A percentile compares a stretch with the other conserved stretches of the same genome.
Evolutionary conservation across 495 filamentous ascomycete species (phyloP).

Genomic region (Hypoxylon perforatum): DNA sequence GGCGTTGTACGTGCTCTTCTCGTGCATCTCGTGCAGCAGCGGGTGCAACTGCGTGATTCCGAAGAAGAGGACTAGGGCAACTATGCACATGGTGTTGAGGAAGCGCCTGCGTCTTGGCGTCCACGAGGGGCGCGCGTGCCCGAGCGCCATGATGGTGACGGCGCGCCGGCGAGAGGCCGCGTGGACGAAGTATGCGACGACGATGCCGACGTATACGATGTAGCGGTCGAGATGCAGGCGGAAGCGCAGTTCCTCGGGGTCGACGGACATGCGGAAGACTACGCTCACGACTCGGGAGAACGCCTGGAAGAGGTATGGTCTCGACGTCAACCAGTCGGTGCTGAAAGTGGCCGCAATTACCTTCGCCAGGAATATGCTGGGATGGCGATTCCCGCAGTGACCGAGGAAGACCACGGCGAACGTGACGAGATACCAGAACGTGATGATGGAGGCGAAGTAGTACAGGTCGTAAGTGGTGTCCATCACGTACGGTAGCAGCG

Average conservation of each 20-base stretch:
- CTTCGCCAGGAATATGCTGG: slow-evolving; percentile 59
- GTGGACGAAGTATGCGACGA: slow-evolving; percentile 37
- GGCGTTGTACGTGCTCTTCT: slow-evolving; percentile 62
- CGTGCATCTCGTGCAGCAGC: slow-evolving; percentile 47
- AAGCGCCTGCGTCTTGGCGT: not conserved
- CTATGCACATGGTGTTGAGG: slow-evolving; percentile 31
- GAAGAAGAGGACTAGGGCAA: slow-evolving; percentile 47
- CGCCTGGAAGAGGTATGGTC: slow-evolving; percentile 58
- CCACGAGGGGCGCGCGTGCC: too few relatives aligned
- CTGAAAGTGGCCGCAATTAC: slow-evolving; percentile 58
- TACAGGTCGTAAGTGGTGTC: slow-evolving; percentile 67
- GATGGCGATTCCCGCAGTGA: slow-evolving; percentile 51
- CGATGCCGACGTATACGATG: slow-evolving; percentile 37
- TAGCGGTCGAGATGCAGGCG: slow-evolving; percentile 38
- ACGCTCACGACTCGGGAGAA: slow-evolving; percentile 48
- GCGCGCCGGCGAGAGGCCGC: slow-evolving; percentile 19
- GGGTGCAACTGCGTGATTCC: slow-evolving; percentile 46
- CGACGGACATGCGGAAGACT: slow-evolving; percentile 52
- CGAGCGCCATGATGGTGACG: not conserved
- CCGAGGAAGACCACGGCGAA: slow-evolving; percentile 60
- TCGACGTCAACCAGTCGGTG: slow-evolving; percentile 54
- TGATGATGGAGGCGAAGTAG: slow-evolving; percentile 68
- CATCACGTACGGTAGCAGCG: slow-evolving; percentile 67
- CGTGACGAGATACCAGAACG: slow-evolving; percentile 70
- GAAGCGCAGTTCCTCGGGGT: slow-evolving; percentile 38